phyloP scores from a whole-genome alignment of 805 yeast species.

The Yamadazyma philogaea region DNA sequence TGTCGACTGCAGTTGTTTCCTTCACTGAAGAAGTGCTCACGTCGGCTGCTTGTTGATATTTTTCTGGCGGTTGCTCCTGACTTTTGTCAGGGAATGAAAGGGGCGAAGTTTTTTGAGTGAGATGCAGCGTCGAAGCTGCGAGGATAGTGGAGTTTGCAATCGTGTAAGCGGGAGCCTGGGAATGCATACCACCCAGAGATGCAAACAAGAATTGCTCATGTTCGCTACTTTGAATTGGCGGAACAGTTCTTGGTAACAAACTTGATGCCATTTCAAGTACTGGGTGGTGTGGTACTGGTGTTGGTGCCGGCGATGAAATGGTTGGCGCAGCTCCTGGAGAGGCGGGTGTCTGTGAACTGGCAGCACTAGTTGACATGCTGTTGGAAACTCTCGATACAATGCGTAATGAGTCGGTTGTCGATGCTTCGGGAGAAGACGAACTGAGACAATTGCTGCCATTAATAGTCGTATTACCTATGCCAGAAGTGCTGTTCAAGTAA shows the following conservation, averaged over 20 bases:
- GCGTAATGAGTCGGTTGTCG: too few species aligned
- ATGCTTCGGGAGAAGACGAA: too few species aligned
- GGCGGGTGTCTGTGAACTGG: too few species aligned
- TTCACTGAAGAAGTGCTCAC: neutral
- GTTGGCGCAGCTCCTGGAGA: neutral
- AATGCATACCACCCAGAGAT: neutral
- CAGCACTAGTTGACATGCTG: too few species aligned
- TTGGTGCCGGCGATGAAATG: neutral
- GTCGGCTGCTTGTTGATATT: too few species aligned
- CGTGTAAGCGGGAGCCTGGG: neutral
- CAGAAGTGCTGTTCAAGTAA: too few species aligned
- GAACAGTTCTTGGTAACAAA: neutral
- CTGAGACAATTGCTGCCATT: too few species aligned
- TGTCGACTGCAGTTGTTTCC: neutral
- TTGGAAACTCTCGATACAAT: too few species aligned
- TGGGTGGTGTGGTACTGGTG: conserved; percentile 1
- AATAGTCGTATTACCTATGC: too few species aligned
- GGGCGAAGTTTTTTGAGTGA: too few species aligned
- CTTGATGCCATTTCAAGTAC: too few species aligned
- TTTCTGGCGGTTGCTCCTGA: neutral
- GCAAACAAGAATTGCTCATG: neutral
- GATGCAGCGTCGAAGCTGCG: too few species aligned
- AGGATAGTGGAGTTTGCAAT: neutral
- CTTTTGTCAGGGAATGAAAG: neutral
- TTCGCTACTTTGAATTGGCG: neutral